These are phyloP conservation scores for Rhizopogon vesiculosus DNA, from an alignment of 768 basidiomycete genomes.

Conservation along the genomic window DNA sequence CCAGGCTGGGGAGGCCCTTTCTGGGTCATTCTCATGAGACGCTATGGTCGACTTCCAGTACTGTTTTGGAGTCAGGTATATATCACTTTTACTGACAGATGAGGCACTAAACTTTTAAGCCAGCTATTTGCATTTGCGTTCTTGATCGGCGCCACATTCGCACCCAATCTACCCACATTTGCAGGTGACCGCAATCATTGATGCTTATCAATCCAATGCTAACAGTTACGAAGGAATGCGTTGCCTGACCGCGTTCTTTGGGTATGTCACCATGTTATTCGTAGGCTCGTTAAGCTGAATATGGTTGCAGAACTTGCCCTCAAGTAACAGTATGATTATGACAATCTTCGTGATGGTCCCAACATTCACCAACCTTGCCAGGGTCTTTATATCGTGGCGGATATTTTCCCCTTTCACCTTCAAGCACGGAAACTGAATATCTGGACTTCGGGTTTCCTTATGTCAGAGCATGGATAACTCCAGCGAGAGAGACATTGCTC, in stretches of 20 bases:
- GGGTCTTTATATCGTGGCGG: conserved; percentile 44
- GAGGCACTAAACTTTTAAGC: background rate
- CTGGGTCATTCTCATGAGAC: conserved; percentile 26
- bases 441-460: conserved; percentile 51
- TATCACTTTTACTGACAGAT: background rate
- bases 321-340: conserved; percentile 38
- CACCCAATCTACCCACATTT: conserved; percentile 43
- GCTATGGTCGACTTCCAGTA: conserved; percentile 24
- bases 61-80: conserved; percentile 24
- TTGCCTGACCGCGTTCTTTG: conserved; percentile 26
- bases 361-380: conserved; percentile 5
- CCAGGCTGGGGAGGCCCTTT: conserved; percentile 27
- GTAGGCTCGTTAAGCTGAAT: background rate
- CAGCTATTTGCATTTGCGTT: conserved; percentile 41
- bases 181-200: conserved; percentile 29
- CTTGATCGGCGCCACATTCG: conserved; percentile 46
- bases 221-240: conserved; percentile 19
- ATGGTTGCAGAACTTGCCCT: conserved; percentile 38
- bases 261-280: conserved; percentile 11
- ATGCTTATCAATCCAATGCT: background rate
- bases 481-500: conserved; percentile 25
- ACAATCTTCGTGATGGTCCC: background rate
- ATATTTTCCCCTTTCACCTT: conserved; percentile 50
- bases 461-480: conserved; percentile 40
- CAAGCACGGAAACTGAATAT: conserved; percentile 48